Evolutionary conservation across 108 stramenopile genomes (phyloP).

Genomic region (Skeletonema menzelii): DNA sequence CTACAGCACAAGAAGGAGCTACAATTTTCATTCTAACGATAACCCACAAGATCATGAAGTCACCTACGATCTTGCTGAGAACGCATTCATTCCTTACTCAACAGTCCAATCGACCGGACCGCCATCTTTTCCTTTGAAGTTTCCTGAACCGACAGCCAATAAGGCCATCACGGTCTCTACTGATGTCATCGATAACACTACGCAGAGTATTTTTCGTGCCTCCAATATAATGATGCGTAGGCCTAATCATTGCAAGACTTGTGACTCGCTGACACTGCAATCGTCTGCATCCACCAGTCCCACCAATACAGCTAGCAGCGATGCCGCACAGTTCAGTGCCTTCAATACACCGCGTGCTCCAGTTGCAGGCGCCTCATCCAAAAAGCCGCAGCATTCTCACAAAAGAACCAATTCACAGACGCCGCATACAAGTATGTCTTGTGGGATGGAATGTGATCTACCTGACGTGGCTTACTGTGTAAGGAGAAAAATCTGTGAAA

Average conservation of each 20-base stretch:
- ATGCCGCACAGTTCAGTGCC: conserved; percentile 9
- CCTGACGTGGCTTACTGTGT: conserved; percentile 39
- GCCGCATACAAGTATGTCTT: conserved; percentile 3
- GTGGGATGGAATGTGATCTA: conserved; percentile 17
- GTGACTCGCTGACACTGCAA: background rate
- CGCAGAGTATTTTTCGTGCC: conserved; percentile 26
- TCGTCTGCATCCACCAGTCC: background rate
- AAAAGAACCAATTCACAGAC: background rate
- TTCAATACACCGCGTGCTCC: background rate
- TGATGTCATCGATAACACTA: conserved; percentile 31
- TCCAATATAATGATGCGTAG: conserved; percentile 30
- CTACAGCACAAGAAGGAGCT: background rate
- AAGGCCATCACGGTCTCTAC: conserved; percentile 20
- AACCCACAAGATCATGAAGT: background rate
- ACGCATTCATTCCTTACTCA: conserved; percentile 51
- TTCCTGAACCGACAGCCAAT: conserved; percentile 41
- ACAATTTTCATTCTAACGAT: background rate
- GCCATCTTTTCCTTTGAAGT: conserved; percentile 40
- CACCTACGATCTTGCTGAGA: conserved; percentile 8
- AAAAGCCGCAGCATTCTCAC: conserved; percentile 4
- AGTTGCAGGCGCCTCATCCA: background rate
- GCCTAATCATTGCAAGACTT: conserved; percentile 23
- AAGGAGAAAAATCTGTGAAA: conserved; percentile 31
- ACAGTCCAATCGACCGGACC: conserved; percentile 46
- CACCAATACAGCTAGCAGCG: background rate